Conservation (phyloP, 2,329 filamentous ascomycete genomes). For the Sclerotinia spermophila region DNA sequence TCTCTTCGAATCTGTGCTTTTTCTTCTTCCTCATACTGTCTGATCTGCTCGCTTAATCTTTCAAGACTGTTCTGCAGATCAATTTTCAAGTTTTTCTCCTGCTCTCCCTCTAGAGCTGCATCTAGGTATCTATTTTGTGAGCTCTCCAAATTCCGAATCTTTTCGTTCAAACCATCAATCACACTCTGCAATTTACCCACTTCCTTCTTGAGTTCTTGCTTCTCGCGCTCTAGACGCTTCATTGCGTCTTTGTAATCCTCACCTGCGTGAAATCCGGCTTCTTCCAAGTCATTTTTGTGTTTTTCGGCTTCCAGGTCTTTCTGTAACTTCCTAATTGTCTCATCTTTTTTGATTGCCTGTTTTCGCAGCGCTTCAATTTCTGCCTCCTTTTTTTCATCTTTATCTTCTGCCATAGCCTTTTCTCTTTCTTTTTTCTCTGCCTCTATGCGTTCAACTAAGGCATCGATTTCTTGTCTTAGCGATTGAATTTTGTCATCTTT, state of each 20-base stretch:
- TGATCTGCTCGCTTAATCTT: no score
- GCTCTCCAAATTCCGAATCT: not conserved
- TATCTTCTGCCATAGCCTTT: not conserved
- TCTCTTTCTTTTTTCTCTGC: not conserved
- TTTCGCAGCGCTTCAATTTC: not conserved
- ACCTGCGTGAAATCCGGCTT: not conserved
- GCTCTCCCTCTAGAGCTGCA: not conserved
- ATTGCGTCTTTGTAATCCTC: not conserved
- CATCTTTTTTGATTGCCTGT: not conserved
- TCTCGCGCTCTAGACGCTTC: not conserved
- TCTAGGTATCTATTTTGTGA: not conserved
- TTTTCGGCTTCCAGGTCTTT: not conserved
- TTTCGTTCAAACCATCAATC: rapidly evolving
- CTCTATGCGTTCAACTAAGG: not conserved
- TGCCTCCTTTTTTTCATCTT: not conserved
- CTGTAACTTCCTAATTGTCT: not conserved
- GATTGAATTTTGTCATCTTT: not conserved
- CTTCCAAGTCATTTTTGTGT: not conserved
- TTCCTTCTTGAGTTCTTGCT: not conserved
- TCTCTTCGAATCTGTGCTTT: rapidly evolving
- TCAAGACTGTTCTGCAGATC: no score
- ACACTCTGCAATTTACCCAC: not conserved
- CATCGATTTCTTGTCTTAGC: not conserved
- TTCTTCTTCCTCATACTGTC: not conserved
- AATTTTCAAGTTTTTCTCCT: rapidly evolving